A percentile compares a stretch with the other conserved stretches of the same genome.
Conservation (phyloP, 176 grass and related monocot genomes). For the Musa itinerans region DNA sequence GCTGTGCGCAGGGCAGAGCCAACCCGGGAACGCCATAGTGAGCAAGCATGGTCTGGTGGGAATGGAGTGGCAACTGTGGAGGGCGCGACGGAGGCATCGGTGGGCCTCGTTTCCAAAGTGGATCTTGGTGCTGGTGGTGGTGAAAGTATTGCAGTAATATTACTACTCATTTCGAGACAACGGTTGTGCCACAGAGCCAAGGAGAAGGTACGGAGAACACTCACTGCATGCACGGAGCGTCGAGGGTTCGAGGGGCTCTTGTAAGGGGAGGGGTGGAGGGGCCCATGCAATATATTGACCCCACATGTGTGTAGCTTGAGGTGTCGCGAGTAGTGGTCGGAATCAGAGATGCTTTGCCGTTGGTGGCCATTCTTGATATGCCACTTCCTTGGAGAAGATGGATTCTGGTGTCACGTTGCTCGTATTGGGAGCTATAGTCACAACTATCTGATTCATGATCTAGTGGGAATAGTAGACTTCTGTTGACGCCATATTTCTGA, state of each 20-base stretch:
- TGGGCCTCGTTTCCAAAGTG: background rate
- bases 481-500: too few relatives aligned
- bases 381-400: slow-evolving; percentile 18
- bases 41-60: background rate
- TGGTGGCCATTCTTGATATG: slow-evolving; percentile 35
- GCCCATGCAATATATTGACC: background rate
- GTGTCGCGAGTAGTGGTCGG: background rate
- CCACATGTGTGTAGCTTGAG: background rate
- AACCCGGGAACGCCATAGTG: slow-evolving; percentile 30
- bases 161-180: background rate
- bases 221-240: background rate
- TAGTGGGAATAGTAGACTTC: too few relatives aligned
- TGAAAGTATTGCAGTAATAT: background rate
- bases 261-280: background rate
- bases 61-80: background rate
- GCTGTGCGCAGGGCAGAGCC: slow-evolving; percentile 46
- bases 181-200: background rate
- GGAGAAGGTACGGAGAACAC: background rate
- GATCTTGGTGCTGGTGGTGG: background rate
- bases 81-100: too few relatives aligned
- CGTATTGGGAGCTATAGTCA: background rate
- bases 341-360: slow-evolving; percentile 22
- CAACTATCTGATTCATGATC: too few relatives aligned
- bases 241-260: background rate
- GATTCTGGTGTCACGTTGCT: background rate